Percentiles rank a stretch among this genome's conserved stretches.
Conservation (phyloP, 495 filamentous ascomycete species). For the Daldinia childiae region DNA sequence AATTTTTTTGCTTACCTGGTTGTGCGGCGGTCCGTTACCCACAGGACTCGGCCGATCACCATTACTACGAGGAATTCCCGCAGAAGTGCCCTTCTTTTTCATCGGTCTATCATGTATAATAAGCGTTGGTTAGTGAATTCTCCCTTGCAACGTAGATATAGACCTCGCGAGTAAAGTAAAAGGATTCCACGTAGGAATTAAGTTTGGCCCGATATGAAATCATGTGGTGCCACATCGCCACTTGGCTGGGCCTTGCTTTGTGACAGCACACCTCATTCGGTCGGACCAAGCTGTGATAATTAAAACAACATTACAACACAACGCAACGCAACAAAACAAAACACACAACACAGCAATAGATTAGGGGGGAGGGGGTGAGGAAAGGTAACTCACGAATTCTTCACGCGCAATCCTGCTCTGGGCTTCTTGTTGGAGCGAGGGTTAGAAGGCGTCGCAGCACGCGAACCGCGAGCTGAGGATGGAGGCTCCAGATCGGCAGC, state of each 20-base stretch:
- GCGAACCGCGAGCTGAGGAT: slow-evolving; percentile 59
- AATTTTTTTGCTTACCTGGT: slow-evolving; percentile 53
- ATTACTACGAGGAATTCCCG: slow-evolving; percentile 61
- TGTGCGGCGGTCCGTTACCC: slow-evolving; percentile 51
- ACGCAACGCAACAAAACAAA: slow-evolving; percentile 16
- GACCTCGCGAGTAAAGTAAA: slow-evolving; percentile 12
- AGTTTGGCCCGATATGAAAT: slow-evolving; percentile 41
- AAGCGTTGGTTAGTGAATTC: slow-evolving; percentile 29
- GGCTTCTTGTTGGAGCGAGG: slow-evolving; percentile 63
- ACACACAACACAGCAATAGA: slow-evolving; percentile 5
- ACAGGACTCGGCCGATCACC: slow-evolving; percentile 61
- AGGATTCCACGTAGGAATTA: slow-evolving; percentile 36
- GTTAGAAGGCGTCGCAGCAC: slow-evolving; percentile 64
- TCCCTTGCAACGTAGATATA: slow-evolving; percentile 6
- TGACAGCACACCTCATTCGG: slow-evolving; percentile 41
- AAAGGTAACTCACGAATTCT: slow-evolving; percentile 70
- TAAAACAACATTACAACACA: slow-evolving; percentile 13
- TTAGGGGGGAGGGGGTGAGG: not conserved
- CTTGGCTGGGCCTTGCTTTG: slow-evolving; percentile 48
- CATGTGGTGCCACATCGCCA: slow-evolving; percentile 52
- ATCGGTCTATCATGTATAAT: slow-evolving; percentile 54
- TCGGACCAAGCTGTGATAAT: slow-evolving; percentile 32
- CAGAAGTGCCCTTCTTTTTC: slow-evolving; percentile 64
- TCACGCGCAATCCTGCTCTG: slow-evolving; percentile 68
- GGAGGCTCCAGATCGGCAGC: slow-evolving; percentile 49